Conservation (phyloP, 139 green algal species). For the Marvania coccoides region DNA sequence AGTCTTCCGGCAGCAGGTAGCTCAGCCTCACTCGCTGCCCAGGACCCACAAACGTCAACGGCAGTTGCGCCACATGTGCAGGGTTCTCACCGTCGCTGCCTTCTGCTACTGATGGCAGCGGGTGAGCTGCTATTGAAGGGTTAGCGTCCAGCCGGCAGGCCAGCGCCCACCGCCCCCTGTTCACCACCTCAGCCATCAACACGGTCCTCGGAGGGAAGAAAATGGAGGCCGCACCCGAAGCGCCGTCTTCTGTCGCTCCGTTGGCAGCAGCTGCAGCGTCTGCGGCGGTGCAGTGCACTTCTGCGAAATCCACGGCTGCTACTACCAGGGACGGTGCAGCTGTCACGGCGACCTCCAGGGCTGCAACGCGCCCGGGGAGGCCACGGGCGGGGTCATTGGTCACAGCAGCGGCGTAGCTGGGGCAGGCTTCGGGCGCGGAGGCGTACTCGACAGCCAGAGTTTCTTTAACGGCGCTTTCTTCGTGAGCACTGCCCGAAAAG, state of each 20-base stretch:
- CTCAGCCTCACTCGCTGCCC: background rate
- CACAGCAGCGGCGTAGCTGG: no score
- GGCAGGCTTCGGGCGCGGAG: no score
- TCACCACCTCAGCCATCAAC: slow-evolving; percentile 5
- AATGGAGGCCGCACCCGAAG: background rate
- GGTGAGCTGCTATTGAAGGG: no score
- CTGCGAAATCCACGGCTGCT: background rate
- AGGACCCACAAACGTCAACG: background rate
- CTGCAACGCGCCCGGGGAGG: background rate
- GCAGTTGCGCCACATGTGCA: background rate
- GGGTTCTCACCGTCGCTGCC: no score
- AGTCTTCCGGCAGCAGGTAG: background rate
- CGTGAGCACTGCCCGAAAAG: background rate
- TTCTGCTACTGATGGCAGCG: no score
- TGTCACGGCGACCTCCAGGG: background rate
- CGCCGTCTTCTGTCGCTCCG: background rate
- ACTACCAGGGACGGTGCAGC: background rate
- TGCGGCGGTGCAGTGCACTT: background rate
- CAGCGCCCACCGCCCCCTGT: background rate
- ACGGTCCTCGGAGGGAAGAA: no score
- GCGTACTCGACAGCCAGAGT: background rate
- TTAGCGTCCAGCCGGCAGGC: no score
- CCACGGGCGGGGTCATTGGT: no score
- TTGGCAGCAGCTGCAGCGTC: background rate
- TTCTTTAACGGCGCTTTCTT: slow-evolving; percentile 22